phyloP scores from a whole-genome alignment of 2,329 filamentous ascomycete species.

The Metarhizium brunneum region DNA sequence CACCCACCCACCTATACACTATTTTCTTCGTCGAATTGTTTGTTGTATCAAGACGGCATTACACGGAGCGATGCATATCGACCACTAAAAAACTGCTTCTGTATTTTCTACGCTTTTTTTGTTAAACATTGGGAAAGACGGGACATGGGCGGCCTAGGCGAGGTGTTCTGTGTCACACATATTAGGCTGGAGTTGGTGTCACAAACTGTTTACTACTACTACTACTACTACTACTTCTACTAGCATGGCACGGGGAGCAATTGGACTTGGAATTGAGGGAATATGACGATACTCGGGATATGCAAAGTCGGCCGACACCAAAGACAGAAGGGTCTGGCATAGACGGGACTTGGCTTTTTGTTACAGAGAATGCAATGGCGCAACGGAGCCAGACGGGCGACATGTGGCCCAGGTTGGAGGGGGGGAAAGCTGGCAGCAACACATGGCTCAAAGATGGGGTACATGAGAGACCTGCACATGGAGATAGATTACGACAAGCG shows the following conservation, averaged over 20 bases:
- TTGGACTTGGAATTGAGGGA: slow-evolving; percentile 14
- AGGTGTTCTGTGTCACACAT: slow-evolving; percentile 21
- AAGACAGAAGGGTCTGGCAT: slow-evolving; percentile 4
- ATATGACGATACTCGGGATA: slow-evolving; percentile 23
- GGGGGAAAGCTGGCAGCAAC: not conserved
- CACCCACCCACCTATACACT: slow-evolving; percentile 9
- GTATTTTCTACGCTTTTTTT: slow-evolving; percentile 11
- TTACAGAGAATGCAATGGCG: slow-evolving; percentile 3
- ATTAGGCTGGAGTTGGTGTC: slow-evolving; percentile 18
- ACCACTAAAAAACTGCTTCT: slow-evolving; percentile 22
- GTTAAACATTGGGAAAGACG: slow-evolving; percentile 13
- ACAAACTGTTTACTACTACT: slow-evolving; percentile 21
- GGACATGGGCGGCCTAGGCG: slow-evolving; percentile 12
- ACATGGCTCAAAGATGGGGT: not conserved
- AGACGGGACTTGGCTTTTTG: slow-evolving; percentile 6
- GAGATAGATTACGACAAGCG: slow-evolving; percentile 3
- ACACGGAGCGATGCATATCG: slow-evolving; percentile 41
- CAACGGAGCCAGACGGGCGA: not conserved
- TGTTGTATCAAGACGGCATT: slow-evolving; percentile 39
- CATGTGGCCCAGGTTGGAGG: not conserved
- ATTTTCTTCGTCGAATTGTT: slow-evolving; percentile 13
- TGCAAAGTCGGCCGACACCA: slow-evolving; percentile 11
- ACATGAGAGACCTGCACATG: not conserved
- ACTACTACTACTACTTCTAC: not conserved
- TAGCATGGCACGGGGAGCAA: slow-evolving; percentile 24